Evolutionary conservation across 495 filamentous ascomycete genomes (phyloP).

Genomic region (Sabuloglossum arenarium): DNA sequence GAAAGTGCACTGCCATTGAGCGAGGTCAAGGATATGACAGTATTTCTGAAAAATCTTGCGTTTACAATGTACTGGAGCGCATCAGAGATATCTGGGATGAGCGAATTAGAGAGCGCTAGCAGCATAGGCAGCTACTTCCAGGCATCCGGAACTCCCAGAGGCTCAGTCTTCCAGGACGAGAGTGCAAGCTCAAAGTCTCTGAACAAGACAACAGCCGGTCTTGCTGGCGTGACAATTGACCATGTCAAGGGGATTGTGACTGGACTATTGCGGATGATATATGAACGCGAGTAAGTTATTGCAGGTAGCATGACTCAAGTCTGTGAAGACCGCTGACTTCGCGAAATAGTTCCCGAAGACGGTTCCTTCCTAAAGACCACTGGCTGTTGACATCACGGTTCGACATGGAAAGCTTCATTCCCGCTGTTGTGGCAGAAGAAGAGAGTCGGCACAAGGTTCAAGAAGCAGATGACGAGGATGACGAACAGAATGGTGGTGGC

Average conservation of each 20-base stretch:
- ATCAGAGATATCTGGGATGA: constrained; percentile 38
- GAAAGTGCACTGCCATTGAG: constrained; percentile 47
- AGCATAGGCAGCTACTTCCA: constrained; percentile 37
- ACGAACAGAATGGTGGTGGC: constrained; percentile 16
- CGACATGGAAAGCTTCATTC: constrained; percentile 79
- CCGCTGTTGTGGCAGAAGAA: constrained; percentile 72
- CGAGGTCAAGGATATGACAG: constrained; percentile 51
- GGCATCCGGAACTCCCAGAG: constrained; percentile 11
- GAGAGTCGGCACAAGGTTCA: constrained; percentile 51
- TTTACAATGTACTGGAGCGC: constrained; percentile 80
- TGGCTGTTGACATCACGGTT: constrained; percentile 92
- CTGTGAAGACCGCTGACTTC: background rate
- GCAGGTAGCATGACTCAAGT: background rate
- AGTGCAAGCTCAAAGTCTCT: background rate
- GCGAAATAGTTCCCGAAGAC: constrained; percentile 43
- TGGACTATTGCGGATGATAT: constrained; percentile 67
- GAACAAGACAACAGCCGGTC: constrained; percentile 18
- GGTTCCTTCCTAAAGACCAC: constrained; percentile 59
- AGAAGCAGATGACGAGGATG: constrained; percentile 21
- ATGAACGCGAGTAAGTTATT: constrained; percentile 58
- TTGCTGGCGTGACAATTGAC: constrained; percentile 52
- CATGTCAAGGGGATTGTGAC: constrained; percentile 67
- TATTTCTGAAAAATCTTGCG: constrained; percentile 81
- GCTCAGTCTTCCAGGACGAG: background rate
- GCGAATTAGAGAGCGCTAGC: constrained; percentile 23